These are phyloP conservation scores for Phyllosticta paracitricarpa DNA, from an alignment of 2,329 filamentous ascomycete species.

Conservation along the genomic window DNA sequence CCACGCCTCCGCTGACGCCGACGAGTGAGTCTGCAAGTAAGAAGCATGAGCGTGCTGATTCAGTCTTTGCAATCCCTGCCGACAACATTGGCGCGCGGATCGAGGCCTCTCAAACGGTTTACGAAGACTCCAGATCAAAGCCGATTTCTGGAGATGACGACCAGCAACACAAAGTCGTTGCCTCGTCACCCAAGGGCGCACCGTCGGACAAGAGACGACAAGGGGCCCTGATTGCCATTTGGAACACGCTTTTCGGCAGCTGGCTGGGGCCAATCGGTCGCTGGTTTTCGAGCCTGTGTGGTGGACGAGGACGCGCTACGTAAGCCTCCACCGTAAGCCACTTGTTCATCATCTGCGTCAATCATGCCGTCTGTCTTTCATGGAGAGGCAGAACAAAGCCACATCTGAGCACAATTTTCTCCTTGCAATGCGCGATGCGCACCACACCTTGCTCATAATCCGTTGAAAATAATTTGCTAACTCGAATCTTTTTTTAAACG, in stretches of 20 bases:
- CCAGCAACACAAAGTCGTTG: background rate
- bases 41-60: conserved; percentile 4
- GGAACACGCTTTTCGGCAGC: conserved; percentile 7
- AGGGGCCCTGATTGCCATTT: conserved; percentile 1
- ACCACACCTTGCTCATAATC: background rate
- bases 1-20: conserved; percentile 7
- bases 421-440: background rate
- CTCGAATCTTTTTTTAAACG: background rate
- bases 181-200: background rate
- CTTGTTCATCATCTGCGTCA: background rate
- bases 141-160: background rate
- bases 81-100: background rate
- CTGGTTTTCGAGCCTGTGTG: conserved; percentile 3
- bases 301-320: conserved; percentile 9
- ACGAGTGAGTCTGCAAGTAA: background rate
- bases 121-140: background rate
- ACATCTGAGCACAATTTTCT: background rate
- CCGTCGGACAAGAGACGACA: background rate
- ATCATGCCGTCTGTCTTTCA: background rate
- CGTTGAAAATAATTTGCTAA: background rate
- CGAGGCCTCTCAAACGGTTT: background rate
- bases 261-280: conserved; percentile 4
- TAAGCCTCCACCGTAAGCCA: conserved; percentile 1
- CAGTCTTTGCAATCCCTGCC: background rate
- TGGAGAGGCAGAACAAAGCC: background rate